phyloP scores from a whole-genome alignment of 2,329 filamentous ascomycete species.

The Curvularia sp. region DNA sequence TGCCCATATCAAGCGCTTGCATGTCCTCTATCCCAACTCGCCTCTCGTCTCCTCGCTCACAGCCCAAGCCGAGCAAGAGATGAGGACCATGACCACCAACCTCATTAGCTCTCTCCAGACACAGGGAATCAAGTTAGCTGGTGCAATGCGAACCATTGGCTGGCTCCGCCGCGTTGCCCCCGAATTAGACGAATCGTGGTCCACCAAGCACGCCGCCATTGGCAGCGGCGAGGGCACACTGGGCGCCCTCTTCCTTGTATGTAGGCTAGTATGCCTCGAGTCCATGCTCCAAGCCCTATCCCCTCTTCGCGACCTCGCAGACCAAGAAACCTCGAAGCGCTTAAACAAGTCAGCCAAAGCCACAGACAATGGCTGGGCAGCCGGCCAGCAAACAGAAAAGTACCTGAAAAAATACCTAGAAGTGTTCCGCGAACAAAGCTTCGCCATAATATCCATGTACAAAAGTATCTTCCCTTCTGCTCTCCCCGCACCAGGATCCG shows the following conservation, averaged over 20 bases:
- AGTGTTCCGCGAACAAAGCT: conserved; percentile 96
- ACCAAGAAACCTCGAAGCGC: conserved; percentile 74
- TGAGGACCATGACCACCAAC: conserved; percentile 86
- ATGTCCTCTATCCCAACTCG: conserved; percentile 82
- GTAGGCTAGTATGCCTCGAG: conserved; percentile 79
- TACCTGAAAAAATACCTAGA: conserved; percentile 96
- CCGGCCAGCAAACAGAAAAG: conserved; percentile 90
- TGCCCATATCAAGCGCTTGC: conserved; percentile 88
- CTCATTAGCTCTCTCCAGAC: conserved; percentile 79
- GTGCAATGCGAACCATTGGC: conserved; percentile 87
- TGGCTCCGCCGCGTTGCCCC: conserved; percentile 89
- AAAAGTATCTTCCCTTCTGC: conserved; percentile 81
- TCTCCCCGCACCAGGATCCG: conserved; percentile 50
- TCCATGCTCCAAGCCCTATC: conserved; percentile 82
- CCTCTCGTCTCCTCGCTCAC: conserved; percentile 75
- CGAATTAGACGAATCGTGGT: conserved; percentile 67
- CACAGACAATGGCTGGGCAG: conserved; percentile 63
- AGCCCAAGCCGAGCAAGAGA: conserved; percentile 80
- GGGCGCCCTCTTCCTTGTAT: conserved; percentile 85
- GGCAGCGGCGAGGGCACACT: conserved; percentile 68
- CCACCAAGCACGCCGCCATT: conserved; percentile 39
- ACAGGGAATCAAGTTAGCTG: conserved; percentile 83
- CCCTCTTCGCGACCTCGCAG: conserved; percentile 85
- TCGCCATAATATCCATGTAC: conserved; percentile 93
- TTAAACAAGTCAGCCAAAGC: conserved; percentile 36